Conservation (phyloP, 1,284 basidiomycete species). For the Ceratobasidium sp. region DNA sequence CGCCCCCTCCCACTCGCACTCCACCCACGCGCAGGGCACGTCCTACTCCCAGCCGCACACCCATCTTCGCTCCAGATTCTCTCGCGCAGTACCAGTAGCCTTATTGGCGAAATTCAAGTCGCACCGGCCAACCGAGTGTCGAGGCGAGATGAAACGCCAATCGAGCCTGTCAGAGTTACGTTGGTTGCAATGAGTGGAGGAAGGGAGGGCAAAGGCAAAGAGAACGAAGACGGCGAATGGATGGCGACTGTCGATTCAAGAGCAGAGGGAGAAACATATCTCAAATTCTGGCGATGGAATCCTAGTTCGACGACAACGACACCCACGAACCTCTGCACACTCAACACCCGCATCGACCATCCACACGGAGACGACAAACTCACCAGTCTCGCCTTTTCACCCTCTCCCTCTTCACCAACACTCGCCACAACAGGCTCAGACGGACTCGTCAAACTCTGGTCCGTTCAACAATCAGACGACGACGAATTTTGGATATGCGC, state of each 20-base stretch:
- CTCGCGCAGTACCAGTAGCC: slow-evolving; percentile 74
- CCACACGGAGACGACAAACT: slow-evolving; percentile 81
- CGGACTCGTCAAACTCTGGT: slow-evolving; percentile 76
- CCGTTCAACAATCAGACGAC: slow-evolving; percentile 22
- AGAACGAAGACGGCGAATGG: slow-evolving; percentile 64
- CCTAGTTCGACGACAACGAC: slow-evolving; percentile 50
- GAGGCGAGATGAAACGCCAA: slow-evolving; percentile 78
- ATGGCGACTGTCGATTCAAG: slow-evolving; percentile 92
- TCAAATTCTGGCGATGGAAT: slow-evolving; percentile 92
- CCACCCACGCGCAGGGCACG: slow-evolving; percentile 74
- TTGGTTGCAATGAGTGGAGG: slow-evolving; percentile 69
- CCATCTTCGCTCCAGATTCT: slow-evolving; percentile 94
- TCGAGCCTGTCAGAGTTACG: slow-evolving; percentile 84
- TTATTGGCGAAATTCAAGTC: slow-evolving; percentile 90
- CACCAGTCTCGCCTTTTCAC: slow-evolving; percentile 76
- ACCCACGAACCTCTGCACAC: slow-evolving; percentile 52
- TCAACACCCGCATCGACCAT: slow-evolving; percentile 89
- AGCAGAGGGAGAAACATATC: slow-evolving; percentile 74
- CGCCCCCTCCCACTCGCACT: slow-evolving; percentile 71
- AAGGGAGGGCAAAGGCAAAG: slow-evolving; percentile 47
- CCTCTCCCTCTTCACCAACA: slow-evolving; percentile 53
- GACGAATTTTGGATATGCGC: slow-evolving; percentile 82
- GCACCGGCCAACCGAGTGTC: slow-evolving; percentile 94
- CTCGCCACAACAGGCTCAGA: slow-evolving; percentile 76
- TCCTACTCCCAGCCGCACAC: slow-evolving; percentile 93